Evolutionary conservation across 805 yeast genomes (phyloP), one percentile per base, ranked within the genome.

Genomic region (Yarrowia divulgata): DNA sequence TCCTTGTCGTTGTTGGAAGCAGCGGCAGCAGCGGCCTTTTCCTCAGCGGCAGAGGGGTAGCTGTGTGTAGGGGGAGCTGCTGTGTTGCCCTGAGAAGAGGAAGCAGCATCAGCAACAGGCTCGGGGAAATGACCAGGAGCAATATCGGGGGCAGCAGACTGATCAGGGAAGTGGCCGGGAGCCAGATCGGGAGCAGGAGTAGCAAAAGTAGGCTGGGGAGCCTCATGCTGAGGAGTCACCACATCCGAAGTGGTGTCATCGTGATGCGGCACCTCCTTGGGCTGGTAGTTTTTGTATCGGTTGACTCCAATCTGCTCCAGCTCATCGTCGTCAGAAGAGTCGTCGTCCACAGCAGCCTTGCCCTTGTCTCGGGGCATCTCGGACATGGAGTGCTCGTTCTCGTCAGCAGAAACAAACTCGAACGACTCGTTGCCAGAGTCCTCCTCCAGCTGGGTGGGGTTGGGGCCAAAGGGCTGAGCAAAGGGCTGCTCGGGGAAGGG

Each of bases 221-320:
- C 23, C 42, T 60, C 66, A 14, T 60, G 66, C 66, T 60, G 66
- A 32, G 66, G 66, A 10, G 66, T 60, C 16, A 32, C 66, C 85
- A 81, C 2, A 89, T 78, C 72, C 86, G 85, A 42, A 90, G 76
- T 0, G 92, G 89, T 1, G 87, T 76, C 57, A 90, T 77, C 1
- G 84, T 83, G 32, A 52, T 42, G 42, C 8, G 37, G 10, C 19
- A 37, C 70, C 40, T 69, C 49, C 48, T 50, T 42, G 52, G 64
- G 48, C 49, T 68, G 35, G 66, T 71, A 42, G 43, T 42, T 67
- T 14, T 71, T 69, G 45, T 55, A 58, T 16, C 52, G 52, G 58
- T 60, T 37, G 8, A 57, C 69, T 10, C 67, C 72, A 46, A 72
- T 68, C 39, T 72, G 71, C 64, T 74, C 75, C 9, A 73, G 73